Evolutionary conservation across 2,329 filamentous ascomycete species (phyloP), one percentile per base, ranked within the genome.

Genomic region (Fusarium graminum): DNA sequence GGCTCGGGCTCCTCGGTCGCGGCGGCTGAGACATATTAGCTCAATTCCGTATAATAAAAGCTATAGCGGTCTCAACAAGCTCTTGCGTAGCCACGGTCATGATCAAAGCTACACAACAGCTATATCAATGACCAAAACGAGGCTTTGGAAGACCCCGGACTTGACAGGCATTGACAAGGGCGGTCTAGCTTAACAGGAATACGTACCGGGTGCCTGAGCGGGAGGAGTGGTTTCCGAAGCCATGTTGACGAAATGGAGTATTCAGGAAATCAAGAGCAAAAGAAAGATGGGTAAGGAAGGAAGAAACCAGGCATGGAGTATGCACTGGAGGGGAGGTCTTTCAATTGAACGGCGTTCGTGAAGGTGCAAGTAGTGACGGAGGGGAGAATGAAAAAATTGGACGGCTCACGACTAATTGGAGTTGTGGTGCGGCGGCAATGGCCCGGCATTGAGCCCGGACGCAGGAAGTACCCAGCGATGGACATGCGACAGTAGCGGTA

Each of bases 201-300:
- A 67, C 72, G 51, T 70, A 74, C 72, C 72, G 59, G 65, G 67
- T 52, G 74, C 63, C 56, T 71, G 56, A 64, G 71, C 59, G 52
- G 71, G 62, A 70, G 73, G 69, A 63, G 67, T 68, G 60, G 66
- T 68, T 64, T 76, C 71, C 65, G 74, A 75, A 65, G 76, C 74
- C 76, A 78, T 78, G 52, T 63, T 76, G 65, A 60, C 59, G 59
- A 57, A 63, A 67, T 64, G 59, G 63, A 53, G 58, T 59, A 54
- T 47, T 58, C 42, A 47, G 36, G 63, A 43, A 64, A 63, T 63
- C 66, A 66, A 59, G 60, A 56, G 47, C 43, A 57, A 60, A 59
- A 66, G 49, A 63, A 54, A 47, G 19, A 52, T 68, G 47, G 42
- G 52, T 45, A 60, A 60, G 53, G 57, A 65, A 54, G 40, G 55